These are phyloP conservation scores for Ceratocystis papillata DNA, from an alignment of 2,329 filamentous ascomycete species.

Conservation along the genomic window DNA sequence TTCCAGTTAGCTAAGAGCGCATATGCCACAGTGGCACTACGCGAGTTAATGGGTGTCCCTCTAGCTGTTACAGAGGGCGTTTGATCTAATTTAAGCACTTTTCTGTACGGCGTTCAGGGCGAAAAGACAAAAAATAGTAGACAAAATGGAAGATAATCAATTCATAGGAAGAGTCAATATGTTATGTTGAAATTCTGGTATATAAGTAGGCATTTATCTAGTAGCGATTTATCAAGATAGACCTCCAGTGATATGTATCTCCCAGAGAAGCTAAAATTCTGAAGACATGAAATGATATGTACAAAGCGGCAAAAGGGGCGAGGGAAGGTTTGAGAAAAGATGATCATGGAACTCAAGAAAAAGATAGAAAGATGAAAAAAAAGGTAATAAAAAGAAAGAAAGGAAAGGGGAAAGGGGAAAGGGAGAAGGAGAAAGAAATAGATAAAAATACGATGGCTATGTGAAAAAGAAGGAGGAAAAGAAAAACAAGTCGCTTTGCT, in stretches of 20 bases:
- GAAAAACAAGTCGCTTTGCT: slow-evolving; percentile 13
- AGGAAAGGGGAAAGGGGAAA: not conserved
- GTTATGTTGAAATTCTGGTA: not conserved
- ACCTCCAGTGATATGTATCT: slow-evolving; percentile 2
- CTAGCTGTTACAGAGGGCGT: not conserved
- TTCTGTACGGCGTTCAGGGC: not conserved
- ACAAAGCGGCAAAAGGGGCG: slow-evolving; percentile 21
- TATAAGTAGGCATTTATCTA: slow-evolving; percentile 1
- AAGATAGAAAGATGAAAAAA: slow-evolving; percentile 8
- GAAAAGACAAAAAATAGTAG: not conserved
- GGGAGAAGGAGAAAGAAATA: slow-evolving; percentile 5
- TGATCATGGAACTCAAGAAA: slow-evolving; percentile 5
- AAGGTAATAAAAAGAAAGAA: not conserved
- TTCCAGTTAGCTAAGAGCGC: slow-evolving; percentile 68
- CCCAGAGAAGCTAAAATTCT: slow-evolving; percentile 5
- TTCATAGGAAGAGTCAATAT: not conserved
- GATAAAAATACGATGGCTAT: slow-evolving; percentile 5
- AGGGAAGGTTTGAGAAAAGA: not conserved
- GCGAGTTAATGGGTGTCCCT: slow-evolving; percentile 57
- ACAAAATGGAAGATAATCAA: not conserved
- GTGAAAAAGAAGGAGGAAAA: not conserved
- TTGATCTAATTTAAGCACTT: not conserved
- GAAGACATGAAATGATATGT: slow-evolving; percentile 16
- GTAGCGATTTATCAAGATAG: slow-evolving; percentile 13
- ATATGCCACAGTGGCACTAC: slow-evolving; percentile 73